These are phyloP conservation scores for Ormosia emarginata DNA, from an alignment of 306 rosid genomes.

Conservation along the genomic window DNA sequence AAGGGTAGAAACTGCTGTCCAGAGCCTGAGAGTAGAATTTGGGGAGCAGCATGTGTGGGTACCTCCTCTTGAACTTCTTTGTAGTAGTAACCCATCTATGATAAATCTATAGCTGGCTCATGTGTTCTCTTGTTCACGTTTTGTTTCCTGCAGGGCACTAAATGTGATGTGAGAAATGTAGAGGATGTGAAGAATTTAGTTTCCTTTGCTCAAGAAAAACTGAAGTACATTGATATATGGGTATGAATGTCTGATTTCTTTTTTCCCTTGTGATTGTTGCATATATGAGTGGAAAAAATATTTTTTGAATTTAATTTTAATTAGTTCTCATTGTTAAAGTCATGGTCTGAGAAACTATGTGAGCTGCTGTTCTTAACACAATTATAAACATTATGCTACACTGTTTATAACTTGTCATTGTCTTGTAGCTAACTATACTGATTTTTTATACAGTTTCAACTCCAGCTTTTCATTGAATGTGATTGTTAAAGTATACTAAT, in stretches of 20 bases:
- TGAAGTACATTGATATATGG: slow-evolving; percentile 85
- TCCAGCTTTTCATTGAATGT: slow-evolving; percentile 3
- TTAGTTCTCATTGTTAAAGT: neutral
- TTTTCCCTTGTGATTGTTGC: neutral
- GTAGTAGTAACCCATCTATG: neutral
- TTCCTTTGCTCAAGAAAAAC: slow-evolving; percentile 65
- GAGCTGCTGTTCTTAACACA: neutral
- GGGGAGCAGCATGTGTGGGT: slow-evolving; percentile 99
- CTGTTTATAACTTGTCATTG: neutral
- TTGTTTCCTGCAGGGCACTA: slow-evolving; percentile 63
- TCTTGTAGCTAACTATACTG: neutral
- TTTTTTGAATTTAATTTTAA: neutral
- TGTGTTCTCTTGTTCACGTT: slow-evolving; percentile 24
- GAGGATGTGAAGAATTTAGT: slow-evolving; percentile 83
- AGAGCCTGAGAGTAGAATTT: slow-evolving; percentile 55
- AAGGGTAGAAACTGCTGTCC: slow-evolving; percentile 65
- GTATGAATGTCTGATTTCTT: slow-evolving; percentile 38
- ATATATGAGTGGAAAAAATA: neutral
- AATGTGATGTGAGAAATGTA: slow-evolving; percentile 81
- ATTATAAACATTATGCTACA: neutral
- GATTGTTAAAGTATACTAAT: slow-evolving; percentile 25
- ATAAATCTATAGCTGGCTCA: neutral
- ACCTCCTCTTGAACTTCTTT: slow-evolving; percentile 55
- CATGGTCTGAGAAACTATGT: neutral
- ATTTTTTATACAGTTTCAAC: neutral